Percentiles rank a stretch among this genome's conserved stretches.
Evolutionary conservation across 2,329 filamentous ascomycete species (phyloP).

Genomic region (Thermochaetoides dissita): DNA sequence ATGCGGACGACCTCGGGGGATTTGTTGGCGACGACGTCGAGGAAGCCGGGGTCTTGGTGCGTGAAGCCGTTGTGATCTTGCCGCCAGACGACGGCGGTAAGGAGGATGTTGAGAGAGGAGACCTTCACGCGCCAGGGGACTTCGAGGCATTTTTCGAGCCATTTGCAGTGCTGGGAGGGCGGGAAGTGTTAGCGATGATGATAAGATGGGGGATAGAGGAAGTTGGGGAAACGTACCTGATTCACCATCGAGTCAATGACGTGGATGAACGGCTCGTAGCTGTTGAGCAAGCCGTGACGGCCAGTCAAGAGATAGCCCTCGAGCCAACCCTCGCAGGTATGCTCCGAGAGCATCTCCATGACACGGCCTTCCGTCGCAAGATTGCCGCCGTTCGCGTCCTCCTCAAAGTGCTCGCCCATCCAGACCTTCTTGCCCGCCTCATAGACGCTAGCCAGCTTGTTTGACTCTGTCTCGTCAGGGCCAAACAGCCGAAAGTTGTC

Average conservation of each 20-base stretch:
- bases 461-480: conserved; percentile 69
- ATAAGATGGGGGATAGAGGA: background rate
- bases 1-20: conserved; percentile 67
- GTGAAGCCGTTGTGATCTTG: conserved; percentile 79
- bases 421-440: conserved; percentile 65
- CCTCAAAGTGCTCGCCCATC: conserved; percentile 65
- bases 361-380: conserved; percentile 54
- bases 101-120: conserved; percentile 63
- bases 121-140: conserved; percentile 63
- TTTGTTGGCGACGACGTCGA: conserved; percentile 69
- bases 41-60: conserved; percentile 67
- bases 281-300: conserved; percentile 63
- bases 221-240: conserved; percentile 30
- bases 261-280: conserved; percentile 72
- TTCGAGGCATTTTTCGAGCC: conserved; percentile 70
- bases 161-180: conserved; percentile 66
- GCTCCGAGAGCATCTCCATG: conserved; percentile 76
- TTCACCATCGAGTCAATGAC: conserved; percentile 79
- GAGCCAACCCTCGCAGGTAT: conserved; percentile 67
- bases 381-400: conserved; percentile 63
- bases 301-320: conserved; percentile 67
- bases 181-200: conserved; percentile 7
- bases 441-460: conserved; percentile 61
- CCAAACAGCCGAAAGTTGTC: conserved; percentile 63
- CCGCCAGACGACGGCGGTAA: conserved; percentile 67